A percentile compares a stretch with the other conserved stretches of the same genome.
Evolutionary conservation across 768 basidiomycete species (phyloP).

Genomic region (Boletus sp.): DNA sequence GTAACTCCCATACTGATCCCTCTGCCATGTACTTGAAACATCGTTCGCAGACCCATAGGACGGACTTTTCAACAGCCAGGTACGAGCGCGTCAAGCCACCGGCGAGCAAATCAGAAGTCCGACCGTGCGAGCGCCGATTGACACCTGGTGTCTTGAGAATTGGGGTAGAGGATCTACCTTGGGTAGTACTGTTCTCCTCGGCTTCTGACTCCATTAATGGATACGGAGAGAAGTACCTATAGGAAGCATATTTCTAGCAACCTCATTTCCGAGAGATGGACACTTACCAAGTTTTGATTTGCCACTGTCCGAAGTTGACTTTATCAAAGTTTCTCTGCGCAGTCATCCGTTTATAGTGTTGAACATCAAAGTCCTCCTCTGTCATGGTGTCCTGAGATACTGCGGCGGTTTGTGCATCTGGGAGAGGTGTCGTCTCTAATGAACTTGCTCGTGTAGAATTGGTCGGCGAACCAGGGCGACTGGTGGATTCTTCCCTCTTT

Average conservation of each 20-base stretch:
- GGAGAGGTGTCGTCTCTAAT: slow-evolving; percentile 4
- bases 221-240: slow-evolving; percentile 93
- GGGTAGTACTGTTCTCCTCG: slow-evolving; percentile 41
- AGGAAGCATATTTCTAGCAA: neutral
- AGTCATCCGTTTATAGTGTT: slow-evolving; percentile 64
- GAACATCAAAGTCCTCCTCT: slow-evolving; percentile 69
- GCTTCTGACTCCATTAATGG: slow-evolving; percentile 69
- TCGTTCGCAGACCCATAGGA: slow-evolving; percentile 82
- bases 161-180: slow-evolving; percentile 24
- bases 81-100: slow-evolving; percentile 56
- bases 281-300: slow-evolving; percentile 85
- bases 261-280: neutral
- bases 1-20: slow-evolving; percentile 65
- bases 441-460: slow-evolving; percentile 26
- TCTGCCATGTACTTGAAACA: slow-evolving; percentile 98
- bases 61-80: slow-evolving; percentile 45
- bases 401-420: slow-evolving; percentile 13
- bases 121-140: slow-evolving; percentile 60
- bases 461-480: slow-evolving; percentile 17
- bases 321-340: slow-evolving; percentile 82
- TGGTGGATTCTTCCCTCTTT: slow-evolving; percentile 22
- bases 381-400: slow-evolving; percentile 43
- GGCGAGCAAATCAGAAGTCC: slow-evolving; percentile 71
- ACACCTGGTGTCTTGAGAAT: slow-evolving; percentile 50
- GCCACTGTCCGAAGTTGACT: slow-evolving; percentile 82